Base-by-base conservation (phyloP, 1,139 yeast species). In the Protomyces lactucae-debilis region DNA sequence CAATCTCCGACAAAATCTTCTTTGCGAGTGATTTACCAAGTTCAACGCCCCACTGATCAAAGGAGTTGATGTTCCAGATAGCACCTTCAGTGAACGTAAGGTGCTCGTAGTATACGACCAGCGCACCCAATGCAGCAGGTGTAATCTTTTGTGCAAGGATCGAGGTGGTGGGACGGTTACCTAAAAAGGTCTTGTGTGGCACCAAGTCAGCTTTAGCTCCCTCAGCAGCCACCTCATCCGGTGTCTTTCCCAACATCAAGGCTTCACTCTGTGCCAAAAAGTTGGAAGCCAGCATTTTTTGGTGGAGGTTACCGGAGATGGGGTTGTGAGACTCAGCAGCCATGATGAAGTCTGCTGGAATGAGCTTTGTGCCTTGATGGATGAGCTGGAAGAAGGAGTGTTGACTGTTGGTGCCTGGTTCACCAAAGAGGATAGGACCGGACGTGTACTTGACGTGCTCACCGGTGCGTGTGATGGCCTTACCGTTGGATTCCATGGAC, bases 41-140 rank as follows among this genome's bases (percentile, higher is more conserved):
- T 81, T 93, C 99, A 73, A 93, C 99, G 79, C 99, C 99, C 97
- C 98, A 93, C 83, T 93, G 99, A 82, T 93, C 99, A 76, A 90
- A 93, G 18, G 98, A 92, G 85, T 93, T 93, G 81, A 93, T 92
- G 84, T 95, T 93, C 99, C 99, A 93, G 74, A 93, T 79, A 67
- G 99, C 99, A 79, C 99, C 99, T 80, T 93, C 99, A 67, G 92
- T 92, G 79, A 93, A 93, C 48, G 98, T 93, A 66, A 90, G 83
- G 77, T 91, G 97, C 81, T 93, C 99, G 80, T 93, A 93, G 84
- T 93, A 93, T 63, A 96, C 97, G 77, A 93, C 93, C 78, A 93
- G 83, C 61, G 98, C 85, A 79, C 99, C 99, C 72, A 93, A 83
- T 65, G 97, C 79, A 64, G 97, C 96, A 65, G 99, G 99, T 39